Percentiles rank a stretch among this genome's conserved stretches.
phyloP scores from a whole-genome alignment of 2,329 filamentous ascomycete species.

The Trichophyton simii region DNA sequence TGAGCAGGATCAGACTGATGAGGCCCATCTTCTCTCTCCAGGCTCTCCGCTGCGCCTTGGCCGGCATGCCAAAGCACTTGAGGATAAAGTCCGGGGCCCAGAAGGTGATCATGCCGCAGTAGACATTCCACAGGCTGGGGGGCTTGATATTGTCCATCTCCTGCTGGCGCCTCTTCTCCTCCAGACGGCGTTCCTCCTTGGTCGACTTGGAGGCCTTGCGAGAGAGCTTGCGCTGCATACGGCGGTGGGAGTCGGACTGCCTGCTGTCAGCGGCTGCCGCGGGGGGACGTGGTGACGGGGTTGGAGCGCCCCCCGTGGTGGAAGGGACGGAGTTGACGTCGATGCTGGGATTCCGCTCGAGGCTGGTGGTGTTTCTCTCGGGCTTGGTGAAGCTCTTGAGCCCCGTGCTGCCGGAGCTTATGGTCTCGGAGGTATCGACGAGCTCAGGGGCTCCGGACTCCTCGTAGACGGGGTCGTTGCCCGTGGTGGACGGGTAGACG shows the following conservation, averaged over 20 bases:
- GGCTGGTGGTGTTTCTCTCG: constrained; percentile 6
- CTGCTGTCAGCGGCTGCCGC: not conserved
- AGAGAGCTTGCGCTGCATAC: constrained; percentile 49
- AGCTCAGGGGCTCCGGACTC: constrained; percentile 40
- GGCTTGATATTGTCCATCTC: constrained; percentile 55
- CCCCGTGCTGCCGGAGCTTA: constrained; percentile 53
- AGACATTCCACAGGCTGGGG: constrained; percentile 86
- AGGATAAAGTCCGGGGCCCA: constrained; percentile 83
- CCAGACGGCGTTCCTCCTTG: constrained; percentile 41
- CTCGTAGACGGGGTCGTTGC: constrained; percentile 78
- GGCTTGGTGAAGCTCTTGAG: constrained; percentile 29
- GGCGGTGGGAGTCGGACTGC: constrained; percentile 15
- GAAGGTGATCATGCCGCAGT: constrained; percentile 87
- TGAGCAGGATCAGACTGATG: constrained; percentile 79
- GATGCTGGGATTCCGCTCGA: constrained; percentile 4
- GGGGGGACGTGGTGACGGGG: not conserved
- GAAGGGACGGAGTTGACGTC: not conserved
- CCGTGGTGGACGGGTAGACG: constrained; percentile 78
- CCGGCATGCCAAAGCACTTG: constrained; percentile 69
- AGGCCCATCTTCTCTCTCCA: constrained; percentile 98
- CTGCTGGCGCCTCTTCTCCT: constrained; percentile 40
- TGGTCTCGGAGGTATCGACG: constrained; percentile 29
- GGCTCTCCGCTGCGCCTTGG: constrained; percentile 76
- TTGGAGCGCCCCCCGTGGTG: not conserved
- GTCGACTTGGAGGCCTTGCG: constrained; percentile 47